Evolutionary conservation across 345 rosid species (phyloP), one percentile per base, ranked within the genome.

Genomic region (rapeseed (Brassica napus)): DNA sequence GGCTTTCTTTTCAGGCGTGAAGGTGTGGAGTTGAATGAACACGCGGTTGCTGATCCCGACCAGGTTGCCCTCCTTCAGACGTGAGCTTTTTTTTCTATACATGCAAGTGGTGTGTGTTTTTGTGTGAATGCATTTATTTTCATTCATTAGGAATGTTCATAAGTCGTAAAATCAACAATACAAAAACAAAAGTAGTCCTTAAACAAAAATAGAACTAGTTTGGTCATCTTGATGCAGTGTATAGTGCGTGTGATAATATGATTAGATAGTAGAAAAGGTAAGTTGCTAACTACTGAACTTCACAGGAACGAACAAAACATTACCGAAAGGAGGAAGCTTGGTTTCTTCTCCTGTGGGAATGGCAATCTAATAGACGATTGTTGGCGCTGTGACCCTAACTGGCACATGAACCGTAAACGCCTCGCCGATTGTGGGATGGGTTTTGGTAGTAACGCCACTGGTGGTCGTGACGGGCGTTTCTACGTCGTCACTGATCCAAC

Each of bases 391-490:
- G 84, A 85, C 69, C 77, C 7, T 59, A 78, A 85, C 73, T 83
- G 86, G 86, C 76, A 85, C 72, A 81, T 71, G 68, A 83, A 85
- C 77, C 86, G 83, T 73, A 85, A 85, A 74, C 81, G 84, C 72
- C 83, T 85, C 7, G 84, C 88, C 0, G 72, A 76, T 4, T 85
- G 88, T 54, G 86, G 85, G 28, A 81, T 81, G 0, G 84, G 88
- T 52, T 85, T 83, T 18, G 86, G 86, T 0, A 71, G 83, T 15
- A 85, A 81, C 69, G 85, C 88, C 3, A 67, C 73, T 15, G 88
- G 88, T 83, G 44, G 44, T 37, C 44, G 44, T 37, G 44, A 37
- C 44, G 44, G 44, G 44, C 44, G 44, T 37, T 37, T 72, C 82
- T 85, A 85, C 8, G 80, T 83, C 16, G 88, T 85, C 58, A 83